Evolutionary conservation across 2,329 filamentous ascomycete species (phyloP).

Genomic region (Clarireedia paspali): DNA sequence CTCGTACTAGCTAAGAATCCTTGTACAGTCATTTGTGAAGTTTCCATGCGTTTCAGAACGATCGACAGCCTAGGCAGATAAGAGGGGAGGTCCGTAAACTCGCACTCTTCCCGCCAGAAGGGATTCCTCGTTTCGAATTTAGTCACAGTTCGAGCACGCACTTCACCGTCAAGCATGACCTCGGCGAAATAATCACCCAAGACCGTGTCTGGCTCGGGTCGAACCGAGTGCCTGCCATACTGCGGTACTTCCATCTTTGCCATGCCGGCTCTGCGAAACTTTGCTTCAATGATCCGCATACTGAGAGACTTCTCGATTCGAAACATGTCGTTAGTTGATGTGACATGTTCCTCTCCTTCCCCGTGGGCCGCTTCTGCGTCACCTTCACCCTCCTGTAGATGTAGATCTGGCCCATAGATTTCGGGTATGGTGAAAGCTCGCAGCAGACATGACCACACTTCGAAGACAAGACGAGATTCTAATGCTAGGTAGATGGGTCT

Average conservation of each 20-base stretch:
- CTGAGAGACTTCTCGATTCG: slow-evolving; percentile 54
- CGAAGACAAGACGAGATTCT: slow-evolving; percentile 82
- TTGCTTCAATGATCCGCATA: slow-evolving; percentile 54
- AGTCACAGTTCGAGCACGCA: slow-evolving; percentile 65
- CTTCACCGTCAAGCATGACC: slow-evolving; percentile 71
- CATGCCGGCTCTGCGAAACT: slow-evolving; percentile 33
- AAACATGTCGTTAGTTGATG: slow-evolving; percentile 42
- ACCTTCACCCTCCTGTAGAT: slow-evolving; percentile 14
- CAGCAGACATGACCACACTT: slow-evolving; percentile 92
- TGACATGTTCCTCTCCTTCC: not conserved
- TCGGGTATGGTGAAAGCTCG: slow-evolving; percentile 89
- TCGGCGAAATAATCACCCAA: slow-evolving; percentile 71
- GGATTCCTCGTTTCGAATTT: slow-evolving; percentile 65
- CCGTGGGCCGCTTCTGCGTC: slow-evolving; percentile 6
- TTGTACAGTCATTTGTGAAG: slow-evolving; percentile 15
- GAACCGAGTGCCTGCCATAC: slow-evolving; percentile 19
- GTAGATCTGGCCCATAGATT: slow-evolving; percentile 52
- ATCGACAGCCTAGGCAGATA: slow-evolving; percentile 62
- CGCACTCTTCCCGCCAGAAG: slow-evolving; percentile 73
- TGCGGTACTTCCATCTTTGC: slow-evolving; percentile 26
- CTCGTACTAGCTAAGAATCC: slow-evolving; percentile 27
- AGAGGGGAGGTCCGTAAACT: slow-evolving; percentile 66
- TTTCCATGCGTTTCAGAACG: slow-evolving; percentile 59
- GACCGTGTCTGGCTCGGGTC: slow-evolving; percentile 37
- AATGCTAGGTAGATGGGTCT: slow-evolving; percentile 85